Conservation (phyloP, 1,284 basidiomycete species). For the Ustilago sp. region DNA sequence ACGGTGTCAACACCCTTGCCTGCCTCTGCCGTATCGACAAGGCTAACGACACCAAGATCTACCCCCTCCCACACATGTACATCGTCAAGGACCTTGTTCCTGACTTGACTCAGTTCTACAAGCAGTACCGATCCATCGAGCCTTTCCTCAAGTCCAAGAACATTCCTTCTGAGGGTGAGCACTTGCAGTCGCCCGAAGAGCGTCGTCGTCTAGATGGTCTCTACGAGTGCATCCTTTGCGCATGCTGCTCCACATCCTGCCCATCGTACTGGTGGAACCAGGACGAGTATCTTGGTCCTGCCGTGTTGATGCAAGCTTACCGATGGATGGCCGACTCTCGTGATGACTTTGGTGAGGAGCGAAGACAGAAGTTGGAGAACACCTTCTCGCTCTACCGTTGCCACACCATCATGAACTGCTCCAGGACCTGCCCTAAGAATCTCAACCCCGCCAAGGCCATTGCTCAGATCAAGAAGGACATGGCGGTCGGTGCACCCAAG, state of each 20-base stretch:
- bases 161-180: slow-evolving; percentile 75
- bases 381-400: slow-evolving; percentile 86
- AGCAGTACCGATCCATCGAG: slow-evolving; percentile 99
- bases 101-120: slow-evolving; percentile 90
- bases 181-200: slow-evolving; percentile 89
- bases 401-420: slow-evolving; percentile 93
- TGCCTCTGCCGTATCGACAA: slow-evolving; percentile 96
- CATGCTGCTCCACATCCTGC: slow-evolving; percentile 92
- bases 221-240: slow-evolving; percentile 78
- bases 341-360: slow-evolving; percentile 82
- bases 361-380: slow-evolving; percentile 94
- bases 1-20: slow-evolving; percentile 93
- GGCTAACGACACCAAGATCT: slow-evolving; percentile 83
- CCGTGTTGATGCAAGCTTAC: slow-evolving; percentile 84
- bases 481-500: slow-evolving; percentile 64
- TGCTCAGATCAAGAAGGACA: slow-evolving; percentile 68
- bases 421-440: slow-evolving; percentile 94
- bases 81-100: slow-evolving; percentile 98
- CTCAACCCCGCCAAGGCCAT: slow-evolving; percentile 75
- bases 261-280: slow-evolving; percentile 98
- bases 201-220: slow-evolving; percentile 95
- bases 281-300: slow-evolving; percentile 96
- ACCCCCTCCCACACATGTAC: slow-evolving; percentile 99
- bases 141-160: slow-evolving; percentile 68
- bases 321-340: slow-evolving; percentile 98